These are phyloP conservation scores for Eucalyptus victrix DNA, from an alignment of 345 rosid species.

Conservation along the genomic window DNA sequence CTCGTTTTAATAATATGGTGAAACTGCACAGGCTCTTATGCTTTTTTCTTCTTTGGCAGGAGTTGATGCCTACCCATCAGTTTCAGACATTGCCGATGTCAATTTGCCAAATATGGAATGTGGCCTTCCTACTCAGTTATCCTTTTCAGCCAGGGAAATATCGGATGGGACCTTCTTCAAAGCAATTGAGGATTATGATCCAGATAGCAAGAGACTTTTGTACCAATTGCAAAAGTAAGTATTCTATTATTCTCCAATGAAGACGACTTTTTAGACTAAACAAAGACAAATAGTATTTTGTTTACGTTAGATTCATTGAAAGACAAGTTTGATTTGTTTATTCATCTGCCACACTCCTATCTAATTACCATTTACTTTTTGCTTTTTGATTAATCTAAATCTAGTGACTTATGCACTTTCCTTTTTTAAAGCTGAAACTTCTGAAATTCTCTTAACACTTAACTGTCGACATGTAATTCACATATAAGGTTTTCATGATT, in stretches of 20 bases:
- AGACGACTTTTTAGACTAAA: background rate
- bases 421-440: background rate
- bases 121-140: conserved; percentile 78
- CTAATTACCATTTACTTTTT: background rate
- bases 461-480: background rate
- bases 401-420: background rate
- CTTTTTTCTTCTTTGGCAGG: conserved; percentile 23
- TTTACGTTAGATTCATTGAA: background rate
- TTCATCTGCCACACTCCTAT: background rate
- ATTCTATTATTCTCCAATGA: background rate
- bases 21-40: background rate
- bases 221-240: conserved; percentile 69
- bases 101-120: conserved; percentile 81
- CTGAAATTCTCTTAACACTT: background rate
- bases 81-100: conserved; percentile 37
- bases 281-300: background rate
- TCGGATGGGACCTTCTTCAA: conserved; percentile 94
- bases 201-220: conserved; percentile 83
- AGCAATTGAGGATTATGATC: conserved; percentile 91
- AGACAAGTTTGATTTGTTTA: background rate
- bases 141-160: conserved; percentile 94
- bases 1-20: background rate
- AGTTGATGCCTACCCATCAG: conserved; percentile 59
- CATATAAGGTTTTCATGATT: background rate
- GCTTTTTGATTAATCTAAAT: background rate